Percentiles rank a stretch among this genome's conserved stretches.
Evolutionary conservation across 257 asterid genomes (phyloP).

Genomic region (Penstemon newberryi): DNA sequence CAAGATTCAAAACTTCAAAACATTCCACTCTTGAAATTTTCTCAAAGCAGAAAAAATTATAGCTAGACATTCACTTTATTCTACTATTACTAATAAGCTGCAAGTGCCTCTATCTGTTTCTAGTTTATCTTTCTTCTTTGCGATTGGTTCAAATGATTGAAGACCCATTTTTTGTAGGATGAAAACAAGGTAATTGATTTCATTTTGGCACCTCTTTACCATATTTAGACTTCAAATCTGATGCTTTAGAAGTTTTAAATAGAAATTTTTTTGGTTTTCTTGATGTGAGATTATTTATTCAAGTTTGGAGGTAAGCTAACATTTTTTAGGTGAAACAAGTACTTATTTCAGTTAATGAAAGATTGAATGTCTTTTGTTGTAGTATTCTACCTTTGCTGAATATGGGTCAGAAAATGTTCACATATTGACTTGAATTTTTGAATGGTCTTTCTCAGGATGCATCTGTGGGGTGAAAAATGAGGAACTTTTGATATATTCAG

Average conservation of each 20-base stretch:
- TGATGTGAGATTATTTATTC: slow-evolving; percentile 22
- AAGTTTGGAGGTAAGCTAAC: slow-evolving; percentile 13
- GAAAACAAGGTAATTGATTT: slow-evolving; percentile 37
- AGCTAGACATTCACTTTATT: slow-evolving; percentile 1
- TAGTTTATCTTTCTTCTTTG: slow-evolving; percentile 19
- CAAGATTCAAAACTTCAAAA: slow-evolving; percentile 42
- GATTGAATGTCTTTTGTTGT: slow-evolving; percentile 1
- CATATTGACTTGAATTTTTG: slow-evolving; percentile 21
- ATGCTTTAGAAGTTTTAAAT: slow-evolving; percentile 25
- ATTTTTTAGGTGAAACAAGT: slow-evolving; percentile 6
- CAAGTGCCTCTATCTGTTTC: slow-evolving; percentile 1
- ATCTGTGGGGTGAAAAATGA: slow-evolving; percentile 24
- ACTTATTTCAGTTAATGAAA: neutral
- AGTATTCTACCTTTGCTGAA: slow-evolving; percentile 1
- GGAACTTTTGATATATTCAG: slow-evolving; percentile 21
- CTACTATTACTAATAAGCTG: slow-evolving; percentile 7
- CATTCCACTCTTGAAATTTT: slow-evolving; percentile 4
- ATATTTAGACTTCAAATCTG: slow-evolving; percentile 44
- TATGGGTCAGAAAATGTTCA: neutral
- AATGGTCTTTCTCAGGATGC: slow-evolving; percentile 29
- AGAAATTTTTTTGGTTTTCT: slow-evolving; percentile 17
- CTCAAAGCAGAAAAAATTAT: neutral
- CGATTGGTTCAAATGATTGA: slow-evolving; percentile 37
- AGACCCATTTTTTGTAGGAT: slow-evolving; percentile 36
- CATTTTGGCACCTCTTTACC: slow-evolving; percentile 8